Percentiles rank a stretch among this genome's conserved stretches.
Evolutionary conservation across 805 yeast genomes (phyloP).

Genomic region (Helenozyma rhizophorensis): DNA sequence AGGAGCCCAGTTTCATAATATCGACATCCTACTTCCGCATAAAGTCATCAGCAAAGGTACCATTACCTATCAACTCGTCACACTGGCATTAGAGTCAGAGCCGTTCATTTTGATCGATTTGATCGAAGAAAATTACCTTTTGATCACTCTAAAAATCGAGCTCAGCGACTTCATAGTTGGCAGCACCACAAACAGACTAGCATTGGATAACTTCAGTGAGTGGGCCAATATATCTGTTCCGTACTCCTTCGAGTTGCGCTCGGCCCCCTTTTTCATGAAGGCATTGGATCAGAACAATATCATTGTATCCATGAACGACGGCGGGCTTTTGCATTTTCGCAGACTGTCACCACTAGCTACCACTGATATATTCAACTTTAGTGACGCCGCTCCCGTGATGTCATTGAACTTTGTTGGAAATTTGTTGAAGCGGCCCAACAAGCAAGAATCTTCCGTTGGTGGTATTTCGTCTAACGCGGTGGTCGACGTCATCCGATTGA

Average conservation of each 20-base stretch:
- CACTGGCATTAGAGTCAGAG: slow-evolving; percentile 17
- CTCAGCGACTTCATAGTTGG: slow-evolving; percentile 37
- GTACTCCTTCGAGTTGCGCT: slow-evolving; percentile 45
- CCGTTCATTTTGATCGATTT: slow-evolving; percentile 47
- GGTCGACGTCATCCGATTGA: slow-evolving; percentile 36
- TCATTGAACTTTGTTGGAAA: slow-evolving; percentile 26
- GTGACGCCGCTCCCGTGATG: slow-evolving; percentile 39
- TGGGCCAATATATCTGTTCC: slow-evolving; percentile 74
- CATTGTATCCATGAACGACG: slow-evolving; percentile 67
- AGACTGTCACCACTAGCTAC: slow-evolving; percentile 32
- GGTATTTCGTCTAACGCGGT: slow-evolving; percentile 40
- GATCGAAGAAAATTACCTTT: slow-evolving; percentile 46
- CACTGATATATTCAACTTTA: slow-evolving; percentile 47
- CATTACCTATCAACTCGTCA: slow-evolving; percentile 9
- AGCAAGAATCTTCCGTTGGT: slow-evolving; percentile 22
- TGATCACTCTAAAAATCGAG: slow-evolving; percentile 47
- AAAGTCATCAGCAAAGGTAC: slow-evolving; percentile 13
- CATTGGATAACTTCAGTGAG: slow-evolving; percentile 31
- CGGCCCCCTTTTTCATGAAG: slow-evolving; percentile 47
- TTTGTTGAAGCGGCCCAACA: slow-evolving; percentile 12
- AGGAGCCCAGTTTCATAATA: slow-evolving; percentile 29
- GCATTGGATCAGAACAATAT: slow-evolving; percentile 42
- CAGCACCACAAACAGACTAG: slow-evolving; percentile 15
- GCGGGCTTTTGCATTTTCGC: slow-evolving; percentile 61
- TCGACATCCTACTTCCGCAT: slow-evolving; percentile 25